Evolutionary conservation across 495 filamentous ascomycete species (phyloP).

Genomic region (Hyaloscypha finlandica): DNA sequence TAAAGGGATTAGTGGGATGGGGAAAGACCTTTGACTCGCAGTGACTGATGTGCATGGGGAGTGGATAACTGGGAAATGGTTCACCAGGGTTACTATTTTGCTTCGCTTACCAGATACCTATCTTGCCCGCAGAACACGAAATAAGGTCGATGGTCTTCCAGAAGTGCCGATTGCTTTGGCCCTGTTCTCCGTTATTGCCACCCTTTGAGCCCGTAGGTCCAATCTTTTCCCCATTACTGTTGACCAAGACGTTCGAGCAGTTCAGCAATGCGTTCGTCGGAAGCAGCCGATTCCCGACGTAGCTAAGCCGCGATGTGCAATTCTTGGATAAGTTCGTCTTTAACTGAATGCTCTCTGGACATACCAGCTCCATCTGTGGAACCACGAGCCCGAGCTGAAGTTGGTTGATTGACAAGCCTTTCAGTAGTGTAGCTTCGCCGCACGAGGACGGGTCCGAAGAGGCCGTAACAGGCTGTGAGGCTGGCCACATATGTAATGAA

Average conservation of each 20-base stretch:
- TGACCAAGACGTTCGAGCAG: neutral
- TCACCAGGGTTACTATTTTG: too few relatives aligned
- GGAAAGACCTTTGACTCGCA: conserved; percentile 10
- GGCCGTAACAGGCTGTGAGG: neutral
- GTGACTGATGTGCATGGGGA: too few relatives aligned
- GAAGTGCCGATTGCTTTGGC: too few relatives aligned
- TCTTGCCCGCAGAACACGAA: too few relatives aligned
- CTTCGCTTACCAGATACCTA: too few relatives aligned
- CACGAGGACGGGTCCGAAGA: neutral
- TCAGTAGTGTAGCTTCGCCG: neutral
- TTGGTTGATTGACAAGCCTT: too few relatives aligned
- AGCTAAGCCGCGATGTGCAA: neutral
- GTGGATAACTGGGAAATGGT: too few relatives aligned
- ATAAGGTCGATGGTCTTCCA: too few relatives aligned
- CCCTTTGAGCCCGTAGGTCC: neutral
- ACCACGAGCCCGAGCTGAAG: too few relatives aligned
- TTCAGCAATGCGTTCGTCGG: neutral
- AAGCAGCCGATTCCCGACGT: neutral
- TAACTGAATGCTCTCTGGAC: neutral
- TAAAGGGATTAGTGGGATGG: conserved; percentile 37
- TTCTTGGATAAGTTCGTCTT: neutral
- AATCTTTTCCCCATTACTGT: neutral
- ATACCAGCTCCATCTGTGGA: too few relatives aligned
- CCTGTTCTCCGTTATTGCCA: too few relatives aligned
- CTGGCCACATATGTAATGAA: neutral